Conservation (phyloP, 2,329 filamentous ascomycete species). For the Paracamarosporium sp. region DNA sequence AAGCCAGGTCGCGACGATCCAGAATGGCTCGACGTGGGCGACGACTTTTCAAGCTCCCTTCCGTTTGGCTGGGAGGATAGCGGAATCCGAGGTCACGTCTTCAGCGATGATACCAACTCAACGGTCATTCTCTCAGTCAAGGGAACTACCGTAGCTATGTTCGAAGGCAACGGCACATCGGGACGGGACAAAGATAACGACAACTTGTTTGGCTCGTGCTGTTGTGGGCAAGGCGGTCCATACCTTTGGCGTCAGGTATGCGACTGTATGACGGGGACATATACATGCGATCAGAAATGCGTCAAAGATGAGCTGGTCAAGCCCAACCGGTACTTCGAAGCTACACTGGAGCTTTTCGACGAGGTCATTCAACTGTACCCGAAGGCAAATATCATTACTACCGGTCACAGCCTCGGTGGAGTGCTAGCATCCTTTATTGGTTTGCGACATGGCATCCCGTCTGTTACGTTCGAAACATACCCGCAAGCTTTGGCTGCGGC, state of each 20-base stretch:
- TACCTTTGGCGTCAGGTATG: conserved; percentile 45
- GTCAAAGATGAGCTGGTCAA: conserved; percentile 38
- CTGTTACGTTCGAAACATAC: conserved; percentile 44
- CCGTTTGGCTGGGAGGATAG: conserved; percentile 47
- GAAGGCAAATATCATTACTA: conserved; percentile 40
- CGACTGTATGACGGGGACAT: conserved; percentile 43
- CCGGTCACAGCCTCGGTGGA: conserved; percentile 43
- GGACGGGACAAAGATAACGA: conserved; percentile 46
- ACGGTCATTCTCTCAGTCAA: conserved; percentile 43
- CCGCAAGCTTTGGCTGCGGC: conserved; percentile 44
- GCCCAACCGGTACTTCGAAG: conserved; percentile 41
- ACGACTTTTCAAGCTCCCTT: conserved; percentile 36
- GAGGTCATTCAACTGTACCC: conserved; percentile 43
- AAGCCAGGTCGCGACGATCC: conserved; percentile 40
- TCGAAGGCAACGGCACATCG: conserved; percentile 45
- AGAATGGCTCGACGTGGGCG: conserved; percentile 43
- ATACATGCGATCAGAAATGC: conserved; percentile 43
- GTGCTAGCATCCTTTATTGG: conserved; percentile 44
- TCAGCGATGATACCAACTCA: conserved; percentile 39
- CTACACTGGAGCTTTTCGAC: conserved; percentile 40
- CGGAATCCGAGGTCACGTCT: conserved; percentile 45
- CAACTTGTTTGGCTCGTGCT: conserved; percentile 45
- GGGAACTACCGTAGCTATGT: conserved; percentile 44
- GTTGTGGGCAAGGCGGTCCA: conserved; percentile 43
- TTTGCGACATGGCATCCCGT: conserved; percentile 39